Conservation (phyloP, 495 filamentous ascomycete genomes). For the Penicillium desertorum region DNA sequence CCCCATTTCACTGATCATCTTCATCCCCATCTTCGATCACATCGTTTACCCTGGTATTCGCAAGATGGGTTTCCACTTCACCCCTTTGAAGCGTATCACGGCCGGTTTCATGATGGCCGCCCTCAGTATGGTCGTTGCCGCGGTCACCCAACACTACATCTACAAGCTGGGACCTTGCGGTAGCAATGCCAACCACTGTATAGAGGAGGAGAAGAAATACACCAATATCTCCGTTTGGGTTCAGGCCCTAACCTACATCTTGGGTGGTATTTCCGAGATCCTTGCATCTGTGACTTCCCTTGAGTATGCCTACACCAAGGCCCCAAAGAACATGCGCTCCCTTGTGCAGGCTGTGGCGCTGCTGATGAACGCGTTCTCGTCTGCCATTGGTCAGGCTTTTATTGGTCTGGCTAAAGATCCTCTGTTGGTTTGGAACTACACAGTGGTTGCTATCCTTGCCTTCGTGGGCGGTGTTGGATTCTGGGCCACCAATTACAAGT, state of each 20-base stretch:
- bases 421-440: conserved; percentile 65
- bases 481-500: conserved; percentile 56
- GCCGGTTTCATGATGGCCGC: conserved; percentile 62
- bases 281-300: conserved; percentile 64
- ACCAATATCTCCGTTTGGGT: conserved; percentile 61
- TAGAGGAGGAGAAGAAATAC: conserved; percentile 28
- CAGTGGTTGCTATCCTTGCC: conserved; percentile 59
- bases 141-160: conserved; percentile 67
- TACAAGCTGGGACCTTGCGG: conserved; percentile 64
- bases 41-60: conserved; percentile 68
- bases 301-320: conserved; percentile 78
- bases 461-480: conserved; percentile 60
- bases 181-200: conserved; percentile 49
- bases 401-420: conserved; percentile 65
- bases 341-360: conserved; percentile 67
- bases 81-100: conserved; percentile 72
- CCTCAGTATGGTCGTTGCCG: conserved; percentile 63
- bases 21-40: conserved; percentile 73
- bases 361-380: conserved; percentile 67
- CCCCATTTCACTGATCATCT: conserved; percentile 72
- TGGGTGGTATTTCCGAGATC: conserved; percentile 74
- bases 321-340: conserved; percentile 73
- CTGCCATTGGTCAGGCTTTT: conserved; percentile 69
- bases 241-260: conserved; percentile 62
- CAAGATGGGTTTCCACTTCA: conserved; percentile 61